Percentiles rank a stretch among this genome's conserved stretches.
Evolutionary conservation across 306 rosid species (phyloP).

Genomic region (Pueraria montana): DNA sequence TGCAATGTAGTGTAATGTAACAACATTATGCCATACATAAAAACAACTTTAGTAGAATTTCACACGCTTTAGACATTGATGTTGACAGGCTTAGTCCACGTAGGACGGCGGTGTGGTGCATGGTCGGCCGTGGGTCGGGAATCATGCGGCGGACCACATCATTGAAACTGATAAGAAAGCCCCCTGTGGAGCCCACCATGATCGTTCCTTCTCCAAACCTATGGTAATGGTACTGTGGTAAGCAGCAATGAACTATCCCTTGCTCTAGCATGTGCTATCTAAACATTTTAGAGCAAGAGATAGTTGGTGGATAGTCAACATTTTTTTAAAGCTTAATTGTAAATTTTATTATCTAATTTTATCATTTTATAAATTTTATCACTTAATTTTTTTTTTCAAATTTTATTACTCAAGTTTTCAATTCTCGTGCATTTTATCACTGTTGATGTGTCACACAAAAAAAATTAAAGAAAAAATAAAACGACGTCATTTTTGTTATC

Average conservation of each 20-base stretch:
- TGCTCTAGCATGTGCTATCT: neutral
- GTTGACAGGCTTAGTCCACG: constrained; percentile 66
- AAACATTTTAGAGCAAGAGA: neutral
- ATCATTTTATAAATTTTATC: too few relatives aligned
- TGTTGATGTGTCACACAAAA: too few relatives aligned
- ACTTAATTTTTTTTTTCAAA: too few relatives aligned
- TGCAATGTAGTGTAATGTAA: neutral
- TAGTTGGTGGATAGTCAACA: too few relatives aligned
- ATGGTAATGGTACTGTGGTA: constrained; percentile 50
- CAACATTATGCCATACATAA: neutral
- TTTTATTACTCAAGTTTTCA: too few relatives aligned
- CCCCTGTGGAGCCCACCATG: constrained; percentile 58
- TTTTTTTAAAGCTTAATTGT: too few relatives aligned
- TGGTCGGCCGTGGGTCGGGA: constrained; percentile 73
- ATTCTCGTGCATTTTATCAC: too few relatives aligned
- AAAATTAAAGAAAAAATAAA: too few relatives aligned
- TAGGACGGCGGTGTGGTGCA: constrained; percentile 69
- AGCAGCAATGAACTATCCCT: neutral
- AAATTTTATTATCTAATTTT: too few relatives aligned
- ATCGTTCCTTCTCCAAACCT: constrained; percentile 38
- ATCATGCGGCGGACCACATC: constrained; percentile 81
- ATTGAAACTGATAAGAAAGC: constrained; percentile 49
- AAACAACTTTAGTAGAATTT: neutral
- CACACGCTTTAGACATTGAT: constrained; percentile 39
- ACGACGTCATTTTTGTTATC: too few relatives aligned